These are phyloP conservation scores for Rhododendron griersonianum DNA, from an alignment of 148 eudicot genomes.

Conservation along the genomic window DNA sequence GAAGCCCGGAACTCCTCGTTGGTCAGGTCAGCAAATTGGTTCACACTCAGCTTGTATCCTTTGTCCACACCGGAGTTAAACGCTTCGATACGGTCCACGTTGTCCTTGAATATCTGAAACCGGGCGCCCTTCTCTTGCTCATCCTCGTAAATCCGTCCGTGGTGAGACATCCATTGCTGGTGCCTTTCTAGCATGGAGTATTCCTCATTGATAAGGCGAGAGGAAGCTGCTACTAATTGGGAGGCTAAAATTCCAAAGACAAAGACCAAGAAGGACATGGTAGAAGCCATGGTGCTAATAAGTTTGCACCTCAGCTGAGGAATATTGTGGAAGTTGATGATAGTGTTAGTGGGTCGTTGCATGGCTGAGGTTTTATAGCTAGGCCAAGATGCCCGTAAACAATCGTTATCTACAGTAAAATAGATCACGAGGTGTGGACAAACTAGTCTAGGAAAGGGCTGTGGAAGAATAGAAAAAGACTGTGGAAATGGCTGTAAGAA, in stretches of 20 bases:
- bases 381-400: neutral
- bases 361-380: constrained; percentile 7
- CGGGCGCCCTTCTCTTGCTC: constrained; percentile 38
- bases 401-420: neutral
- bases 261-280: constrained; percentile 2
- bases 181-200: constrained; percentile 33
- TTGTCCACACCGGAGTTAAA: constrained; percentile 25
- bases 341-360: neutral
- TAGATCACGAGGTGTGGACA: too few relatives aligned
- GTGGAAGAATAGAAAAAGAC: too few relatives aligned
- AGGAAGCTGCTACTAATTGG: neutral
- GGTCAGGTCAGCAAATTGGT: constrained; percentile 58
- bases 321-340: neutral
- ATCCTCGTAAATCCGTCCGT: constrained; percentile 49
- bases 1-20: constrained; percentile 48
- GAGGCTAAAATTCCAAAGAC: constrained; percentile 14
- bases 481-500: too few relatives aligned
- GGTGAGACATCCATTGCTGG: constrained; percentile 50
- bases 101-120: constrained; percentile 40
- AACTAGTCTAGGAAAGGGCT: too few relatives aligned
- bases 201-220: constrained; percentile 29
- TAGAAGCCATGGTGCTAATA: constrained; percentile 18
- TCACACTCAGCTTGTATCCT: constrained; percentile 35
- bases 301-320: neutral
- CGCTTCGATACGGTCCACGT: constrained; percentile 44